Evolutionary conservation across 2,329 filamentous ascomycete genomes (phyloP).

Genomic region (Diplodia scrobiculata): DNA sequence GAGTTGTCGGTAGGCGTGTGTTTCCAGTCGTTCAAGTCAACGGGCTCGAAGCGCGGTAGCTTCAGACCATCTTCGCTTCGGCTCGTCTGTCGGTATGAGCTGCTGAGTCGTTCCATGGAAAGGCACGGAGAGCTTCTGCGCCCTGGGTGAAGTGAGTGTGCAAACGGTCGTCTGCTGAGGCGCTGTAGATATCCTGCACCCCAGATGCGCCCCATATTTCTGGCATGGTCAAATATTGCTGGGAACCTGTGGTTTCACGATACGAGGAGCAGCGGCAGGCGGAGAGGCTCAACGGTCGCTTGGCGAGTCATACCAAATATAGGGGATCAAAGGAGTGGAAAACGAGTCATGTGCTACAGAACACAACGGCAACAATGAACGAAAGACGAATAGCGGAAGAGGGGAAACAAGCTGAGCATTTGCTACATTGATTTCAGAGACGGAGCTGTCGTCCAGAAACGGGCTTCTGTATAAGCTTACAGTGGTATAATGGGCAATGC

Average conservation of each 20-base stretch:
- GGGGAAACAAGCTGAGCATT: background rate
- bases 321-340: slow-evolving; percentile 5
- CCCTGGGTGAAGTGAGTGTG: slow-evolving; percentile 20
- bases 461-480: too few species aligned
- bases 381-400: background rate
- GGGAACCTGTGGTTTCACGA: slow-evolving; percentile 2
- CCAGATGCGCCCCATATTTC: slow-evolving; percentile 22
- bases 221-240: slow-evolving; percentile 15
- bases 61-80: background rate
- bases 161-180: slow-evolving; percentile 10
- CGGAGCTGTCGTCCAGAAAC: background rate
- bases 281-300: slow-evolving; percentile 12
- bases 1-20: background rate
- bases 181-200: slow-evolving; percentile 12
- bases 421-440: background rate
- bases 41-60: slow-evolving; percentile 12
- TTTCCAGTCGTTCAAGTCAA: slow-evolving; percentile 20
- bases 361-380: background rate
- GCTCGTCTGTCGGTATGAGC: background rate
- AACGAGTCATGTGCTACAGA: slow-evolving; percentile 7
- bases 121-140: slow-evolving; percentile 22
- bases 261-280: slow-evolving; percentile 8
- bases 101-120: slow-evolving; percentile 20
- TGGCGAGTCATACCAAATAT: slow-evolving; percentile 24
- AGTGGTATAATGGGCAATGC: background rate